Evolutionary conservation across 257 asterid genomes (phyloP).

Genomic region (Coffea canephora): DNA sequence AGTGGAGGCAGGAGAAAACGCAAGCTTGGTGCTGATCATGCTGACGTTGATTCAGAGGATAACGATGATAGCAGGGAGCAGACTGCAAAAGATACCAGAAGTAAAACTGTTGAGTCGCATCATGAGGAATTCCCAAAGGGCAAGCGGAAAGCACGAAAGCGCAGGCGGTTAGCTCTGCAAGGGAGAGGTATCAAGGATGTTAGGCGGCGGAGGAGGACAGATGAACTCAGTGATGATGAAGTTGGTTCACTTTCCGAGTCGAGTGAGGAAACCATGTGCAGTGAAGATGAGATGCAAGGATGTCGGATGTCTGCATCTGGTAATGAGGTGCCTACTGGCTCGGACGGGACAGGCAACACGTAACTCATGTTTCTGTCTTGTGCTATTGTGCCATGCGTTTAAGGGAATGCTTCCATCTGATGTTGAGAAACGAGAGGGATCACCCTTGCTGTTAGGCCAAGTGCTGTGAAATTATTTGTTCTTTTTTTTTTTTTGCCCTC

Average conservation of each 20-base stretch:
- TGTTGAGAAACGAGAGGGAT: not conserved
- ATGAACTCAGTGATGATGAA: conserved; percentile 71
- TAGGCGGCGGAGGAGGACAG: conserved; percentile 64
- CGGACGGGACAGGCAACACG: conserved; percentile 38
- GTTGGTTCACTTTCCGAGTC: conserved; percentile 59
- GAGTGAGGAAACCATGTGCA: conserved; percentile 55
- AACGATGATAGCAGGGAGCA: conserved; percentile 44
- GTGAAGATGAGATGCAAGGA: conserved; percentile 73
- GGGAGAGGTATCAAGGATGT: conserved; percentile 58
- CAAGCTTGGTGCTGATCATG: conserved; percentile 56
- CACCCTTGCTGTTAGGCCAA: not conserved
- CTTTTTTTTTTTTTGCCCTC: not conserved
- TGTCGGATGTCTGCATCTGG: conserved; percentile 46
- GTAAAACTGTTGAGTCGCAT: conserved; percentile 56
- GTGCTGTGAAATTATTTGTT: not conserved
- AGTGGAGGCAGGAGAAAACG: conserved; percentile 72
- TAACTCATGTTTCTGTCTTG: not conserved
- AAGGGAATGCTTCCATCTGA: not conserved
- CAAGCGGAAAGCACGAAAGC: conserved; percentile 75
- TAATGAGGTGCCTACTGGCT: conserved; percentile 65
- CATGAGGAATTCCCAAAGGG: conserved; percentile 91
- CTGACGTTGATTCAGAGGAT: conserved; percentile 71
- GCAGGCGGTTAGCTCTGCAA: conserved; percentile 63
- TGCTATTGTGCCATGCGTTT: not conserved
- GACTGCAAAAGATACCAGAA: conserved; percentile 41